phyloP scores from a whole-genome alignment of 2,329 filamentous ascomycete genomes.

The Colletotrichum tabaci region DNA sequence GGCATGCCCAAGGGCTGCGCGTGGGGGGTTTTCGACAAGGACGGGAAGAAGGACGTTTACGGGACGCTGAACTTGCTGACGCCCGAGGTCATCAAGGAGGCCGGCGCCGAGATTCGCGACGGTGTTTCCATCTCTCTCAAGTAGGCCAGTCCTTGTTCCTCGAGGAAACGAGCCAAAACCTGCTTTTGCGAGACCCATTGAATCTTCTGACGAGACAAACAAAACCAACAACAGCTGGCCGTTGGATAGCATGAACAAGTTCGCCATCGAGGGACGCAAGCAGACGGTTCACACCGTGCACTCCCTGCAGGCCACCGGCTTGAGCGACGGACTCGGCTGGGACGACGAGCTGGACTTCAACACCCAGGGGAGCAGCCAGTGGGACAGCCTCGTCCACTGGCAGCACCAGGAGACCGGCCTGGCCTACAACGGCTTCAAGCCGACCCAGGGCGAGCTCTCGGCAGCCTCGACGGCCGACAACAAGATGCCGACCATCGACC shows the following conservation, averaged over 20 bases:
- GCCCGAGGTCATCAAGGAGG: conserved; percentile 58
- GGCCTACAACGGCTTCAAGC: conserved; percentile 66
- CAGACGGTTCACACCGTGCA: conserved; percentile 54
- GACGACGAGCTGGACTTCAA: conserved; percentile 70
- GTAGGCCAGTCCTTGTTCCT: conserved; percentile 48
- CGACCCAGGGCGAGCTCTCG: conserved; percentile 52
- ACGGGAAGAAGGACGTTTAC: conserved; percentile 63
- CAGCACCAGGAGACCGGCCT: conserved; percentile 59
- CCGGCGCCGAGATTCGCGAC: conserved; percentile 59
- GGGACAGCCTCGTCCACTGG: conserved; percentile 68
- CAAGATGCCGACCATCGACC: conserved; percentile 58
- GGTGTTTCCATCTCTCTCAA: conserved; percentile 69
- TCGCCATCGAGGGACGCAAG: conserved; percentile 54
- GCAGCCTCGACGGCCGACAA: conserved; percentile 46
- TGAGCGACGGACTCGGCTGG: conserved; percentile 51
- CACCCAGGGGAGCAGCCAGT: conserved; percentile 69
- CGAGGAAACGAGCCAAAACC: background rate
- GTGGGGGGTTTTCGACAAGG: conserved; percentile 68
- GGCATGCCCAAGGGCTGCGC: conserved; percentile 64
- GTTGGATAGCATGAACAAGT: conserved; percentile 56
- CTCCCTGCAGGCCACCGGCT: conserved; percentile 51
- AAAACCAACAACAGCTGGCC: conserved; percentile 53
- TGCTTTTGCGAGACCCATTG: background rate
- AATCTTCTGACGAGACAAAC: background rate
- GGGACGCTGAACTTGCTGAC: conserved; percentile 70